phyloP scores from a whole-genome alignment of 495 filamentous ascomycete species.

The Monascus purpureus region DNA sequence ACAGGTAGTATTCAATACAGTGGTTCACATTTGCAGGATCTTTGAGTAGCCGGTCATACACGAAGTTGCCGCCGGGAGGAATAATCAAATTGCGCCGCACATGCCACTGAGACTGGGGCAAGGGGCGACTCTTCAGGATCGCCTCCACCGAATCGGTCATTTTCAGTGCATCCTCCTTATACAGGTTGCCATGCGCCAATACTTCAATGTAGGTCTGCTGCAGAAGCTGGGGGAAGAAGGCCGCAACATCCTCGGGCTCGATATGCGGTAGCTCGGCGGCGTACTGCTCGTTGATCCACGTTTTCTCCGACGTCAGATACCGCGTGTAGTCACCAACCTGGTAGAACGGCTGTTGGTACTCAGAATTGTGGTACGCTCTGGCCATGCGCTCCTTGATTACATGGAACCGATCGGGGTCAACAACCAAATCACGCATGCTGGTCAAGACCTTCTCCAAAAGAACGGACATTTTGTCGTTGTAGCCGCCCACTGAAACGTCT shows the following conservation, averaged over 20 bases:
- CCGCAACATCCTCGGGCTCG: slow-evolving; percentile 55
- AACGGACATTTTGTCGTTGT: slow-evolving; percentile 91
- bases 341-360: slow-evolving; percentile 74
- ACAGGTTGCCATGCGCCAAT: slow-evolving; percentile 82
- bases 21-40: slow-evolving; percentile 93
- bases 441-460: slow-evolving; percentile 81
- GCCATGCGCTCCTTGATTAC: slow-evolving; percentile 80
- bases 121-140: slow-evolving; percentile 57
- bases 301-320: slow-evolving; percentile 63
- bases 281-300: slow-evolving; percentile 71
- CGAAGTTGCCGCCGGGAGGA: slow-evolving; percentile 65
- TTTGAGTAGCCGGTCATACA: slow-evolving; percentile 65
- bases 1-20: slow-evolving; percentile 85
- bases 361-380: slow-evolving; percentile 68
- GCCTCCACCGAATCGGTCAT: slow-evolving; percentile 71
- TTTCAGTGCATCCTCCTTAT: slow-evolving; percentile 87
- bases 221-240: slow-evolving; percentile 69
- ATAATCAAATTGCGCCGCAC: slow-evolving; percentile 64
- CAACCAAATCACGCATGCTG: slow-evolving; percentile 71
- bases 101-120: slow-evolving; percentile 71
- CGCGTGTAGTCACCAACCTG: slow-evolving; percentile 77
- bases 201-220: slow-evolving; percentile 78
- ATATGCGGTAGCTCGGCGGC: slow-evolving; percentile 62
- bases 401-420: slow-evolving; percentile 73
- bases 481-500: slow-evolving; percentile 70